Base-by-base conservation (phyloP, 2,329 filamentous ascomycete genomes). In the Aurifilum marmelostoma region DNA sequence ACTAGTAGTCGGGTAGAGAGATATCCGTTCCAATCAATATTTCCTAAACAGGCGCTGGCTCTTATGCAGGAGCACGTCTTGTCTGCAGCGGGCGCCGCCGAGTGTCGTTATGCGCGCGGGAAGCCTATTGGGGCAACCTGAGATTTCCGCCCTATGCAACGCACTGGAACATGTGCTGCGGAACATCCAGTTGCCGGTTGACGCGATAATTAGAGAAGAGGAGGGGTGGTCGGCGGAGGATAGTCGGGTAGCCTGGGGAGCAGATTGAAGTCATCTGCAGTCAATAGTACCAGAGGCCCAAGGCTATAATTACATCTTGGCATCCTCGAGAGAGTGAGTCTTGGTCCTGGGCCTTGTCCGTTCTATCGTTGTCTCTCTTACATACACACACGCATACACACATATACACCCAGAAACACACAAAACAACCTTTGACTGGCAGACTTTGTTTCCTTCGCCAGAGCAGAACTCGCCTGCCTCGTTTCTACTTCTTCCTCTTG, bases 21-120 rank as follows among this genome's bases (percentile, higher is more conserved):
- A 56, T 18, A 56, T 29, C 24, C 52, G 52, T 56, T 56, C 52
- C 52, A 56, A 56, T 56, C 52, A 56, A 56, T 56, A 56, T 56
- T 56, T 56, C 52, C 52, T 29, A 56, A 56, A 54, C 24, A 54
- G 24, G 52, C 52, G 24, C 52, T 18, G 24, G 52, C 16, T 11
- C 52, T 27, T 16, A 56, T 56, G 52, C 52, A 56, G 24, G 52
- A 56, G 52, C 52, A 56, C 27, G 12, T 56, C 27, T 29, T 18
- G 52, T 32, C 27, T 14, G 52, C 18, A 47, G 7, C 21, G 24
- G 14, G 27, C 52, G 52, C 27, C 11, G 24, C 52, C 14, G 52
- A 29, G 50, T 54, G 52, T 18, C 12, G 18, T 27, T 18, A 56
- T 27, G 16, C 14, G n/a, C 50, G 43, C 43, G 43, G 52, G 52